phyloP scores from a whole-genome alignment of 2,329 filamentous ascomycete genomes.

The Aspergillus flavus region DNA sequence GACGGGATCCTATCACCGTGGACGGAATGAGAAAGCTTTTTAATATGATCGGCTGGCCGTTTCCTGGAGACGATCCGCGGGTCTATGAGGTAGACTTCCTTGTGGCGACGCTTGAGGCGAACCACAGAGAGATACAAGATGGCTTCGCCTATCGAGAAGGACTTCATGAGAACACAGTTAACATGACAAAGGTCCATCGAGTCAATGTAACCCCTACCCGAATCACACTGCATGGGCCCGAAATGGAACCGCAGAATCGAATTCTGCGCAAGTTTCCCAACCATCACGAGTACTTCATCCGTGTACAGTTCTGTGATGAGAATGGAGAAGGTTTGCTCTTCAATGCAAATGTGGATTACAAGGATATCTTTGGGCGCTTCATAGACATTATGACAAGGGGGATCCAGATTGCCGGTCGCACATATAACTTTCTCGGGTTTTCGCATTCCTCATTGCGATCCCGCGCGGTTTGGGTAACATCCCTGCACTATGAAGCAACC shows the following conservation, averaged over 20 bases:
- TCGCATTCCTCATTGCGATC: constrained; percentile 76
- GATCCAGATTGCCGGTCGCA: constrained; percentile 65
- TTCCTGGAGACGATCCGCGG: constrained; percentile 51
- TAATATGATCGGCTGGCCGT: constrained; percentile 57
- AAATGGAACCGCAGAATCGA: constrained; percentile 42
- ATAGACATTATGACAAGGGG: constrained; percentile 59
- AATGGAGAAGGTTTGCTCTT: constrained; percentile 27
- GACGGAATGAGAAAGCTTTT: constrained; percentile 59
- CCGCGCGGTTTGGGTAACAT: constrained; percentile 65
- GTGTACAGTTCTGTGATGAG: constrained; percentile 31
- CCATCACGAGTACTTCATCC: constrained; percentile 29
- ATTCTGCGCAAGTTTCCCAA: constrained; percentile 28
- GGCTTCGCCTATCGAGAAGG: constrained; percentile 21
- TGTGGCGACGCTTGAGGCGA: constrained; percentile 41
- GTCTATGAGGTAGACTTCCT: constrained; percentile 46
- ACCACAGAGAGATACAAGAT: constrained; percentile 41
- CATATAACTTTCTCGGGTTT: constrained; percentile 72
- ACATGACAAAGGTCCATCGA: constrained; percentile 56
- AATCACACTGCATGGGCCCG: constrained; percentile 60
- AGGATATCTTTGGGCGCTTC: constrained; percentile 54
- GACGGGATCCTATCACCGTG: constrained; percentile 49
- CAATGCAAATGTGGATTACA: constrained; percentile 19
- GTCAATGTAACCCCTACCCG: constrained; percentile 62
- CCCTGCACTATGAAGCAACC: too few species aligned
- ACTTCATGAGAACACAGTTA: constrained; percentile 27